A percentile compares a stretch with the other conserved stretches of the same genome.
These are phyloP conservation scores for Udeniomyces megalosporus DNA, from an alignment of 768 basidiomycete genomes.

Conservation along the genomic window DNA sequence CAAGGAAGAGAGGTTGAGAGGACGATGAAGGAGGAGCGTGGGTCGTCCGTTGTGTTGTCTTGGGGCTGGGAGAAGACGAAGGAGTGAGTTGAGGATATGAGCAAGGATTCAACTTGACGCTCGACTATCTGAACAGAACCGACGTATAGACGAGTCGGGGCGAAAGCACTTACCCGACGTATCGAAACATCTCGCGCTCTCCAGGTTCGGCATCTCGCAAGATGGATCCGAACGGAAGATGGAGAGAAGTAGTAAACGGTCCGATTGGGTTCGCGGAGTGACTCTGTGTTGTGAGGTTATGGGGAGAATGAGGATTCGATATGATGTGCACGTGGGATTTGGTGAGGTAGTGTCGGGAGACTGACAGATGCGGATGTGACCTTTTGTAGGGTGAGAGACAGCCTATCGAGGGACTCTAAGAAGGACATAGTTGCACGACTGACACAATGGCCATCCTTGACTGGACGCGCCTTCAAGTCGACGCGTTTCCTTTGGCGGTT, in stretches of 20 bases:
- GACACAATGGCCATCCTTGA: too few species aligned
- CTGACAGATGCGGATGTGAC: neutral
- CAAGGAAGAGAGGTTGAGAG: slow-evolving; percentile 9
- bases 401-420: neutral
- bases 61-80: neutral
- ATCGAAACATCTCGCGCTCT: slow-evolving; percentile 14
- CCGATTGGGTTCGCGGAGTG: neutral
- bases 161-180: slow-evolving; percentile 8
- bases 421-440: too few species aligned
- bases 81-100: too few species aligned
- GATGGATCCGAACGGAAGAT: neutral
- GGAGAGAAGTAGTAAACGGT: slow-evolving; percentile 5
- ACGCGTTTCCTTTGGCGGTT: too few species aligned
- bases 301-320: neutral
- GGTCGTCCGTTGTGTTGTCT: neutral
- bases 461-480: too few species aligned
- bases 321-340: neutral
- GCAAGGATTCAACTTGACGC: too few species aligned
- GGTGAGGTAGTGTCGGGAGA: neutral
- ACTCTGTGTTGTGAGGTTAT: neutral
- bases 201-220: slow-evolving; percentile 11
- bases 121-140: too few species aligned
- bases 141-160: neutral
- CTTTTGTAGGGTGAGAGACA: neutral
- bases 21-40: slow-evolving; percentile 12